Conservation (phyloP, 108 stramenopile genomes). For the Halocafeteria seosinensis region DNA sequence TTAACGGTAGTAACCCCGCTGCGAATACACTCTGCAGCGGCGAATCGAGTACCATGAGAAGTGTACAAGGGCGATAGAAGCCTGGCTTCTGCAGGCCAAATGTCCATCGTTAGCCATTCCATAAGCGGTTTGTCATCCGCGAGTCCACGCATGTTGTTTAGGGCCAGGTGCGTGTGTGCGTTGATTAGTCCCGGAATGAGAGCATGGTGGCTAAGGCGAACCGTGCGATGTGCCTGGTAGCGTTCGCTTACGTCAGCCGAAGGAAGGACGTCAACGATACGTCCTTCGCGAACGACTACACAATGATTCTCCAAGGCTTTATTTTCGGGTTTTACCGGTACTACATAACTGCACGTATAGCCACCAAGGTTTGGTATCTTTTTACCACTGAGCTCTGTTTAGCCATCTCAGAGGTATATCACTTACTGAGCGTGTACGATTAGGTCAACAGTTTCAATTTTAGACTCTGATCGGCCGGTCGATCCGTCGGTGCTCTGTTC, state of each 20-base stretch:
- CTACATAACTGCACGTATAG: too few relatives aligned
- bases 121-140: constrained; percentile 6
- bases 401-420: too few relatives aligned
- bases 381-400: too few relatives aligned
- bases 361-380: too few relatives aligned
- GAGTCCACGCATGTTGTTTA: constrained; percentile 11
- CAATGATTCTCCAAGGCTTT: constrained; percentile 9
- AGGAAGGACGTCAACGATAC: constrained; percentile 5
- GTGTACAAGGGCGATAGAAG: neutral
- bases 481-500: too few relatives aligned
- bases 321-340: constrained; percentile 3
- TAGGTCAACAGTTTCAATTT: constrained; percentile 1
- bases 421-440: constrained; percentile 10
- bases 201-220: neutral
- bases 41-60: neutral
- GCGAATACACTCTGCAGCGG: constrained; percentile 5
- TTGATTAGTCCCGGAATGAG: constrained; percentile 17
- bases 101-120: constrained; percentile 5
- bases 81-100: constrained; percentile 13
- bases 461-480: too few relatives aligned
- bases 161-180: constrained; percentile 13
- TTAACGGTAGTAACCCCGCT: constrained; percentile 7
- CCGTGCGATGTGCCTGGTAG: neutral
- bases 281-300: constrained; percentile 4
- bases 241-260: neutral